These are phyloP conservation scores for Coemansia linderi DNA, from an alignment of 371 early-diverging fungal species.

Conservation along the genomic window DNA sequence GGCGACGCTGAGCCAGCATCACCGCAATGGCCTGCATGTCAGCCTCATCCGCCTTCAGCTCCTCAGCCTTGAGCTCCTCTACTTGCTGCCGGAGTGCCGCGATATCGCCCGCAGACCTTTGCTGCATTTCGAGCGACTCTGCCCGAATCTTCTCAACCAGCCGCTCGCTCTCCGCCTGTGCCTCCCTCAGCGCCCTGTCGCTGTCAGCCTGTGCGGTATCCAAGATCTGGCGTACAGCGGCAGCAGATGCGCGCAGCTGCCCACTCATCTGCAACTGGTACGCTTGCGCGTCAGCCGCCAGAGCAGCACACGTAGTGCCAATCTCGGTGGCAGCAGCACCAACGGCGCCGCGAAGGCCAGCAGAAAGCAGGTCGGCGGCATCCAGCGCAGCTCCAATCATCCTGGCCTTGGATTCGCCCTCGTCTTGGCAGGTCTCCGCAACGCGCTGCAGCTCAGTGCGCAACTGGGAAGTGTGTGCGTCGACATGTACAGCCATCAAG, in stretches of 20 bases:
- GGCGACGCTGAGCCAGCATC: conserved; percentile 2
- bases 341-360: not conserved
- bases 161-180: not conserved
- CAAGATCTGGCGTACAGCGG: not conserved
- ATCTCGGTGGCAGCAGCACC: not conserved
- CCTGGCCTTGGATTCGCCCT: not conserved
- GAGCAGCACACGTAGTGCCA: not conserved
- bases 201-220: not conserved
- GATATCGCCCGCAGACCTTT: not conserved
- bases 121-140: conserved; percentile 5
- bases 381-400: not conserved
- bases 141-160: not conserved
- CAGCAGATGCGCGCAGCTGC: not conserved
- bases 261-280: not conserved
- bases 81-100: not conserved
- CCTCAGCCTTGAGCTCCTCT: not conserved
- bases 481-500: not conserved
- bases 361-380: not conserved
- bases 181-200: not conserved
- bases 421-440: not conserved
- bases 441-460: not conserved
- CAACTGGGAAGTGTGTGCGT: not conserved
- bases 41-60: not conserved
- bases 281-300: not conserved
- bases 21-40: not conserved